phyloP scores from a whole-genome alignment of 139 green algal genomes.

The Haematococcus lacustris region DNA sequence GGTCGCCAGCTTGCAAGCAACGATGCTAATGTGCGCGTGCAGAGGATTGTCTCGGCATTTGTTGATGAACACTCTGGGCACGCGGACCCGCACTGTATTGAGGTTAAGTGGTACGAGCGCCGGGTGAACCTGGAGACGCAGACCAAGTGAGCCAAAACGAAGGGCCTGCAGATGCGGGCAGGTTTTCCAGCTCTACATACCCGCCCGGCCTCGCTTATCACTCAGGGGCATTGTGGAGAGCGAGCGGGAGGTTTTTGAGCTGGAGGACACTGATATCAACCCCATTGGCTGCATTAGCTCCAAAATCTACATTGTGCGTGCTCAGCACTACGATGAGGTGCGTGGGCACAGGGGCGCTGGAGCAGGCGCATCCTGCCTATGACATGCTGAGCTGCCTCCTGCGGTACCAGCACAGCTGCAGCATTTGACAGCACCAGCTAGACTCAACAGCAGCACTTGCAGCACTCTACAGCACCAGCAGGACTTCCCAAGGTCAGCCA shows the following conservation, averaged over 20 bases:
- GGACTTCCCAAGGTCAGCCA: too few species aligned
- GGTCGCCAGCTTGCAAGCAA: too few species aligned
- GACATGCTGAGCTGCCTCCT: background rate
- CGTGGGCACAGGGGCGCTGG: too few species aligned
- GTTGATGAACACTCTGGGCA: conserved; percentile 23
- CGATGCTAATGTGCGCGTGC: too few species aligned
- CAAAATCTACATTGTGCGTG: conserved; percentile 24
- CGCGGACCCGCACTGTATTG: conserved; percentile 37
- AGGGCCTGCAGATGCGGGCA: background rate
- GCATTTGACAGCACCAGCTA: too few species aligned
- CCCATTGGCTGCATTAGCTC: conserved; percentile 34
- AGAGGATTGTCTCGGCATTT: conserved; percentile 31
- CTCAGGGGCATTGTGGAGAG: conserved; percentile 39
- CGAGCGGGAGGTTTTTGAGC: conserved; percentile 36
- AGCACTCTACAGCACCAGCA: too few species aligned
- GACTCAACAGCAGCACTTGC: too few species aligned
- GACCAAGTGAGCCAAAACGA: conserved; percentile 10
- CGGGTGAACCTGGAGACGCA: conserved; percentile 29
- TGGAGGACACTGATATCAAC: conserved; percentile 32
- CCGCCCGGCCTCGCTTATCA: too few species aligned
- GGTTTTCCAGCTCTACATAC: too few species aligned
- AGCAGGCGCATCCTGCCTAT: too few species aligned
- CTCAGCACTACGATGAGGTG: conserved; percentile 28
- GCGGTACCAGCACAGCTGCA: conserved; percentile 1
- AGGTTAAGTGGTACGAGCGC: conserved; percentile 42